Conservation (phyloP, 1,284 basidiomycete genomes). For the Moesziomyces parantarcticus region DNA sequence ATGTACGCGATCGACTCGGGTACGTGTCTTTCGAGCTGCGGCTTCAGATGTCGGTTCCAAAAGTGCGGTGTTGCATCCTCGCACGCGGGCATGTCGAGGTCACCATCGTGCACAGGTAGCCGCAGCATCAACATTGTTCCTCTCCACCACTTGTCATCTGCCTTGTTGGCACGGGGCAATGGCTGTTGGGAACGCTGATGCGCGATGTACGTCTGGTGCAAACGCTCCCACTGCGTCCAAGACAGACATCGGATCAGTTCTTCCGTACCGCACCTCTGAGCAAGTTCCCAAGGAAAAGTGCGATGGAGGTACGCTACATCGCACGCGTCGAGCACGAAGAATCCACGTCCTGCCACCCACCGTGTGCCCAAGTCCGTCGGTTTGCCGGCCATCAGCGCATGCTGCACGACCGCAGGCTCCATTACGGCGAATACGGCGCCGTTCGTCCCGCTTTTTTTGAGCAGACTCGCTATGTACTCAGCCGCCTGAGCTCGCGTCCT, state of each 20-base stretch:
- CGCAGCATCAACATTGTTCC: conserved; percentile 24
- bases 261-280: background rate
- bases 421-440: conserved; percentile 4
- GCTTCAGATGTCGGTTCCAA: conserved; percentile 25
- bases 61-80: conserved; percentile 8
- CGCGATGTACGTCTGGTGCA: conserved; percentile 16
- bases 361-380: background rate
- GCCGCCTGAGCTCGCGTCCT: conserved; percentile 14
- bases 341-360: conserved; percentile 31
- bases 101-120: background rate
- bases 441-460: background rate
- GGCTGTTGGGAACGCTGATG: background rate
- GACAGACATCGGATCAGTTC: conserved; percentile 27
- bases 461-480: conserved; percentile 4
- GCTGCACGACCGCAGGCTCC: conserved; percentile 16
- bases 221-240: conserved; percentile 15
- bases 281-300: conserved; percentile 20
- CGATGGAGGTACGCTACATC: conserved; percentile 8
- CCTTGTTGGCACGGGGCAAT: background rate
- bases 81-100: background rate
- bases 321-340: conserved; percentile 17
- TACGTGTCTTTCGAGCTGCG: conserved; percentile 27
- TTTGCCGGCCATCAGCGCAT: conserved; percentile 3
- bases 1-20: conserved; percentile 37
- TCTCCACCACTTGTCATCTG: conserved; percentile 3